A percentile compares a stretch with the other conserved stretches of the same genome.
phyloP scores from a whole-genome alignment of 257 asterid species.

The Solanum lycopersicoides region DNA sequence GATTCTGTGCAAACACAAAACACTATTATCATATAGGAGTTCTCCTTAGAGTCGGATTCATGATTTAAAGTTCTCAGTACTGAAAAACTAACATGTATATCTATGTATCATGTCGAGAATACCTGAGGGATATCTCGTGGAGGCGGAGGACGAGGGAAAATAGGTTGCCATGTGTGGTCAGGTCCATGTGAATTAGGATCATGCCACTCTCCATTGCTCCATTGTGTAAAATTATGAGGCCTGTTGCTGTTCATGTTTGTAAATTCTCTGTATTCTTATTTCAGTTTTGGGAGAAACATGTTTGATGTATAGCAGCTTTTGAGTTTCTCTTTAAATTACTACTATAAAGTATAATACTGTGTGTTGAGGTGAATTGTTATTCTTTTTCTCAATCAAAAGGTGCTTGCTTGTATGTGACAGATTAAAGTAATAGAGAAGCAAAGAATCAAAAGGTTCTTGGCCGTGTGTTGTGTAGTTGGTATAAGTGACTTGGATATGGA shows the following conservation, averaged over 20 bases:
- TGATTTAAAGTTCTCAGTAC: background rate
- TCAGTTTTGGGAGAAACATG: background rate
- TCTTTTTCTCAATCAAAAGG: slow-evolving; percentile 3
- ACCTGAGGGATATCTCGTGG: background rate
- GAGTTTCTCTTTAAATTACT: background rate
- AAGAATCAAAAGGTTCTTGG: slow-evolving; percentile 32
- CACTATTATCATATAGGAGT: background rate
- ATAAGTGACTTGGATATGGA: background rate
- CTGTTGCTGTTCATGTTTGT: background rate
- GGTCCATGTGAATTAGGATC: background rate
- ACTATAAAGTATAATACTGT: background rate
- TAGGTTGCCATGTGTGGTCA: background rate
- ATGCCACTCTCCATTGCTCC: background rate
- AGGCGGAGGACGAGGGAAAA: background rate
- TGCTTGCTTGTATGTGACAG: background rate
- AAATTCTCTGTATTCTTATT: background rate
- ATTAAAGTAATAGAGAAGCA: slow-evolving; percentile 14
- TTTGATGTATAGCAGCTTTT: background rate
- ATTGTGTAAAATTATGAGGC: background rate
- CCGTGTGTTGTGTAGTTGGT: background rate
- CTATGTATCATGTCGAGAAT: background rate
- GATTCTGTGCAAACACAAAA: slow-evolving; percentile 20
- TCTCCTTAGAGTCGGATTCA: background rate
- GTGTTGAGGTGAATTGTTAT: background rate
- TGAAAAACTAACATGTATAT: background rate